Percentiles rank a stretch among this genome's conserved stretches.
Conservation (phyloP, 257 asterid genomes). For the Cruciata laevipes region DNA sequence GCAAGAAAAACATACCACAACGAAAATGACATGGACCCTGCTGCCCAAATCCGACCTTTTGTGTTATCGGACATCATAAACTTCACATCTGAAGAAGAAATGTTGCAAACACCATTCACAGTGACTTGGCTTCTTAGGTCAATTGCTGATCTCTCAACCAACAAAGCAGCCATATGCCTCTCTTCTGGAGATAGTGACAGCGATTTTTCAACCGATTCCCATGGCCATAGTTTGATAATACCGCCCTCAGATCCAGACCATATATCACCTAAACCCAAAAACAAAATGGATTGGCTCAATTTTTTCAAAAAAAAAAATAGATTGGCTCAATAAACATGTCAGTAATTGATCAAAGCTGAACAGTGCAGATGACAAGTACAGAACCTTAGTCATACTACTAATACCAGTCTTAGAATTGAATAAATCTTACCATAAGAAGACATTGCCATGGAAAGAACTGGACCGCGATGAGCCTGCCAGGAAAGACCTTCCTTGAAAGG, state of each 20-base stretch:
- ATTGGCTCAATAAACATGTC: background rate
- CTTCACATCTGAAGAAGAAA: conserved; percentile 84
- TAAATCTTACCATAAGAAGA: conserved; percentile 66
- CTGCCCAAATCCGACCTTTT: conserved; percentile 83
- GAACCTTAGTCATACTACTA: background rate
- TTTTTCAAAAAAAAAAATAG: conserved; percentile 11
- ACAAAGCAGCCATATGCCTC: conserved; percentile 74
- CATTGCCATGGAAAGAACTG: conserved; percentile 59
- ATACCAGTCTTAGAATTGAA: background rate
- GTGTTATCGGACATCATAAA: conserved; percentile 53
- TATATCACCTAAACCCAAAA: conserved; percentile 58
- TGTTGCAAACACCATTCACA: conserved; percentile 69
- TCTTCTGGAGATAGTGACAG: conserved; percentile 69
- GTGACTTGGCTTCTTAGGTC: conserved; percentile 87
- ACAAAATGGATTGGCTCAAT: conserved; percentile 5
- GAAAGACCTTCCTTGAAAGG: conserved; percentile 72
- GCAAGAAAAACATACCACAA: conserved; percentile 47
- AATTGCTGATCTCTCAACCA: conserved; percentile 68
- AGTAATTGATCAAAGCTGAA: background rate
- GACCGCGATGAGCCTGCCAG: conserved; percentile 95
- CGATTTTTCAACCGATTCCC: conserved; percentile 85
- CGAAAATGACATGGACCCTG: conserved; percentile 66
- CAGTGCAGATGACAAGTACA: background rate
- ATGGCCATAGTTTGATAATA: conserved; percentile 69
- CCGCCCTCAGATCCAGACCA: conserved; percentile 97